These are phyloP conservation scores for Elymus sibiricus DNA, from an alignment of 176 grass and related monocot species.

Conservation along the genomic window DNA sequence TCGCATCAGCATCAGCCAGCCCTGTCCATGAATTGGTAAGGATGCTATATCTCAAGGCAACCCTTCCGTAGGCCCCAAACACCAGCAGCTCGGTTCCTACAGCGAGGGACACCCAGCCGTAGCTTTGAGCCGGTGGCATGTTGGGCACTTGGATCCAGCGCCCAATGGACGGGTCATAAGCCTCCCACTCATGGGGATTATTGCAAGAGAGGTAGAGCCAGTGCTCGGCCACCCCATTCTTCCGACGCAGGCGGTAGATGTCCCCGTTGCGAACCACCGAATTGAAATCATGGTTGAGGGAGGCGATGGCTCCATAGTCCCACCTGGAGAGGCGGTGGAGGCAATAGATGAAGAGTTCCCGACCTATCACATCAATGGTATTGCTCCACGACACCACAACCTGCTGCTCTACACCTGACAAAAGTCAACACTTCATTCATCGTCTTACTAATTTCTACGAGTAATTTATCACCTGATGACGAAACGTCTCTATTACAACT, in stretches of 20 bases:
- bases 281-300: too few species aligned
- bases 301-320: too few species aligned
- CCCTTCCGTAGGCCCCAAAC: conserved; percentile 8
- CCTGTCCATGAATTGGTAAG: conserved; percentile 72
- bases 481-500: too few species aligned
- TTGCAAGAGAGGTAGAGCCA: conserved; percentile 81
- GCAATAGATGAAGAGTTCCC: too few species aligned
- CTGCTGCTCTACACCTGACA: too few species aligned
- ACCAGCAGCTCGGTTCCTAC: conserved; percentile 80
- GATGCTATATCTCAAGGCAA: conserved; percentile 65
- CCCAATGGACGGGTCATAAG: conserved; percentile 56
- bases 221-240: conserved; percentile 57
- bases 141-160: conserved; percentile 67
- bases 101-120: conserved; percentile 56
- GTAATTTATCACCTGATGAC: too few species aligned
- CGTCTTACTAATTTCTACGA: too few species aligned
- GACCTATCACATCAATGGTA: too few species aligned
- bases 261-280: conserved; percentile 48
- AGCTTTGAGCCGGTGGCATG: conserved; percentile 62
- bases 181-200: conserved; percentile 60
- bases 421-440: too few species aligned
- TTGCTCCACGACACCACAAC: too few species aligned
- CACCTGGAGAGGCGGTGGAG: too few species aligned
- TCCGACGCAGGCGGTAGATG: conserved; percentile 26
- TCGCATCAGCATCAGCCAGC: conserved; percentile 29